Conservation (phyloP, 306 rosid genomes). For the Citrullus mucosospermus region DNA sequence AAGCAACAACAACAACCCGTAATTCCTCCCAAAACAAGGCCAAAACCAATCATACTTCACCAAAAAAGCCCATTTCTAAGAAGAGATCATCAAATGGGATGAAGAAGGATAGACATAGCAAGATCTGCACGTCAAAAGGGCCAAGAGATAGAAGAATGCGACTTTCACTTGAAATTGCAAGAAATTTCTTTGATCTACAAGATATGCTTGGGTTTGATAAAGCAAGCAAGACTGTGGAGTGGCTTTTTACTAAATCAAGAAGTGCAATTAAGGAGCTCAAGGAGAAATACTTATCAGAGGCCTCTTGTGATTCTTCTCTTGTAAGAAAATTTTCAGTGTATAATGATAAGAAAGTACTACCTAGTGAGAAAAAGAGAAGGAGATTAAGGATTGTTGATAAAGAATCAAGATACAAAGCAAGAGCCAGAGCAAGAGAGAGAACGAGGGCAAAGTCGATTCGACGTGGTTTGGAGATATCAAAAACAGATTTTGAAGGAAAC, state of each 20-base stretch:
- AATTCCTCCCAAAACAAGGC: background rate
- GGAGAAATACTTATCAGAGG: background rate
- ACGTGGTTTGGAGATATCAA: background rate
- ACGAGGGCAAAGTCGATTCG: conserved; percentile 26
- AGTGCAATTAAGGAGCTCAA: conserved; percentile 31
- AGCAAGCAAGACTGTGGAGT: conserved; percentile 46
- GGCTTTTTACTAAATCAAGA: conserved; percentile 35
- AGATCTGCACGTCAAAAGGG: conserved; percentile 46
- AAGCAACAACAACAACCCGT: background rate
- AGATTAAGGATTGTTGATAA: conserved; percentile 13
- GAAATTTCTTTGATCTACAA: conserved; percentile 47
- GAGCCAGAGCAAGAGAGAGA: conserved; percentile 44
- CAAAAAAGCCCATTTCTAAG: background rate
- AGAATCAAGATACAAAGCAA: conserved; percentile 35
- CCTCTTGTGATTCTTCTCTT: background rate
- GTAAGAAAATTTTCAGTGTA: background rate
- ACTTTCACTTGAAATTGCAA: conserved; percentile 39
- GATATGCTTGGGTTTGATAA: conserved; percentile 48
- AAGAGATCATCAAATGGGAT: conserved; percentile 12
- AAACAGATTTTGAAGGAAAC: background rate
- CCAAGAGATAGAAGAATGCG: conserved; percentile 47
- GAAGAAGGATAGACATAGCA: conserved; percentile 43
- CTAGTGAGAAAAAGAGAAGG: conserved; percentile 4
- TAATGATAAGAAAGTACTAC: background rate
- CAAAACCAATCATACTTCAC: background rate